Evolutionary conservation across 139 green algal genomes (phyloP).

Genomic region (Tetradesmus obliquus): DNA sequence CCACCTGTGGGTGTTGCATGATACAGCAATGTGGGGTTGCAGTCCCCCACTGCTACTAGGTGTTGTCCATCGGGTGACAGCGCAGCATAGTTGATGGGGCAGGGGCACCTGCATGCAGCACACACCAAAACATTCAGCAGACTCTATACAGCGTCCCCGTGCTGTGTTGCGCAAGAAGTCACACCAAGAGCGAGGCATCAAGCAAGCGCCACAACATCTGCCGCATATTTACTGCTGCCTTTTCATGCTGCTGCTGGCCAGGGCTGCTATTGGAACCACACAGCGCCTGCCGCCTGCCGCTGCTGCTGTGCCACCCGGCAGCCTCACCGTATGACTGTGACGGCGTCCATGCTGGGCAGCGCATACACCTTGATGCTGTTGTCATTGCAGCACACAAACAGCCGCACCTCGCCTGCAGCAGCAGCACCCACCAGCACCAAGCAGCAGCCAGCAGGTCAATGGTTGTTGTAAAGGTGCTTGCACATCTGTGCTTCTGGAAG

Average conservation of each 20-base stretch:
- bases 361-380: slow-evolving; percentile 70
- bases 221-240: too few relatives aligned
- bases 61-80: slow-evolving; percentile 60
- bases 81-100: slow-evolving; percentile 82
- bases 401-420: slow-evolving; percentile 37
- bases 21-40: slow-evolving; percentile 19
- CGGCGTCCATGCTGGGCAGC: slow-evolving; percentile 57
- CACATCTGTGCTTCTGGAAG: background rate
- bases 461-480: background rate
- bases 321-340: slow-evolving; percentile 47
- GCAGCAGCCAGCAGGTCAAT: background rate
- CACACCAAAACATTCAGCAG: background rate
- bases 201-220: too few relatives aligned
- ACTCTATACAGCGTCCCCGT: background rate
- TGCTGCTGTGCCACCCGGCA: background rate
- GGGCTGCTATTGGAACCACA: too few relatives aligned
- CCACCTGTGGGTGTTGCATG: slow-evolving; percentile 44
- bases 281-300: too few relatives aligned
- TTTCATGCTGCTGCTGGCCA: too few relatives aligned
- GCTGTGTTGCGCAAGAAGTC: too few relatives aligned
- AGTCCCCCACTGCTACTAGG: slow-evolving; percentile 76
- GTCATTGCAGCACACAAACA: slow-evolving; percentile 86
- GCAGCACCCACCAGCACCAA: background rate
- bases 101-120: slow-evolving; percentile 54
- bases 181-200: too few relatives aligned